Evolutionary conservation across 371 early-diverging fungal species (phyloP).

Genomic region (Dinochytrium kinnereticum): DNA sequence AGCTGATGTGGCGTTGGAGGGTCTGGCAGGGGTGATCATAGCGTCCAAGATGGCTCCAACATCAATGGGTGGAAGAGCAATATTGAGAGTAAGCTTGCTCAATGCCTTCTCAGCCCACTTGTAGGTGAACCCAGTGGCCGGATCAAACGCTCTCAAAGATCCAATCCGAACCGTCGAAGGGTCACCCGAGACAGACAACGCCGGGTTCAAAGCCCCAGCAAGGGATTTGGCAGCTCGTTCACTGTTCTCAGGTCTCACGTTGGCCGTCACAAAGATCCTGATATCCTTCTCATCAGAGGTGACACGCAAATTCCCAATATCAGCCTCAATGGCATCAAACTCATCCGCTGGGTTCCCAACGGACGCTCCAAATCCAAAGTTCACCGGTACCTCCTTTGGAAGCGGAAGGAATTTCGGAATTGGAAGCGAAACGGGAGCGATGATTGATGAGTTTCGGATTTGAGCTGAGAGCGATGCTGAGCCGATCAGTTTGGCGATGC

Average conservation of each 20-base stretch:
- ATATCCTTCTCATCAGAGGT: constrained; percentile 26
- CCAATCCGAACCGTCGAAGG: constrained; percentile 12
- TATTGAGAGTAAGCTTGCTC: background rate
- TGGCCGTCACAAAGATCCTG: constrained; percentile 22
- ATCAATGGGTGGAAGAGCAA: constrained; percentile 28
- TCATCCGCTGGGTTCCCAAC: constrained; percentile 21
- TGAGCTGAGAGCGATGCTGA: constrained; percentile 7
- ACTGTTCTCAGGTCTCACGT: constrained; percentile 29
- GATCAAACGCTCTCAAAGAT: constrained; percentile 6
- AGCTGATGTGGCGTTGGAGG: no score
- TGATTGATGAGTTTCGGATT: background rate
- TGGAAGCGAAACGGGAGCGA: constrained; percentile 16
- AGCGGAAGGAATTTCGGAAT: constrained; percentile 32
- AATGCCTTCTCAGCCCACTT: constrained; percentile 1
- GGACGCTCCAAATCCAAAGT: constrained; percentile 23
- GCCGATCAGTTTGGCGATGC: background rate
- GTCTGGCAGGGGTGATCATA: no score
- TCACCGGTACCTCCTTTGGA: constrained; percentile 18
- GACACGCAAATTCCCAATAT: constrained; percentile 25
- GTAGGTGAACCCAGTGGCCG: background rate
- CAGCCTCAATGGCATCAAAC: constrained; percentile 19
- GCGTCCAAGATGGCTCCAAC: constrained; percentile 22
- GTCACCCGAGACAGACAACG: constrained; percentile 12
- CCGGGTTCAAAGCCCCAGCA: constrained; percentile 40
- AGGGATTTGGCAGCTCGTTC: constrained; percentile 33